Evolutionary conservation across 2,329 filamentous ascomycete species (phyloP).

Genomic region (Phyllosticta citriasiana): DNA sequence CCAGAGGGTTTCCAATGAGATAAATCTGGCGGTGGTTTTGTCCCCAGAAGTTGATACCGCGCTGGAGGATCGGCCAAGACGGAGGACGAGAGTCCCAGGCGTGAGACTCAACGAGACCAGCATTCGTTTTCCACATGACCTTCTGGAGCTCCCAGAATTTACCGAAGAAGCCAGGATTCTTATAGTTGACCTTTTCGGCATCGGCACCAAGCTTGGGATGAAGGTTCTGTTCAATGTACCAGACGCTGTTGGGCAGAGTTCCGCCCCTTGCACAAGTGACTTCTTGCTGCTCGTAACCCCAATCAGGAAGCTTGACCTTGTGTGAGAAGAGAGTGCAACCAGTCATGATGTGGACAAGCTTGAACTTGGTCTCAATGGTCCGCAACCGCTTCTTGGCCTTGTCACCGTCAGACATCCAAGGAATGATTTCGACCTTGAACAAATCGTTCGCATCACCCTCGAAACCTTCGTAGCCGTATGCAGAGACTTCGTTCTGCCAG

Average conservation of each 20-base stretch:
- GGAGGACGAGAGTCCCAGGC: slow-evolving; percentile 94
- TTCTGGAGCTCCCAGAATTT: slow-evolving; percentile 97
- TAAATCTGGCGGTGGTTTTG: slow-evolving; percentile 92
- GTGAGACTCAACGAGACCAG: slow-evolving; percentile 89
- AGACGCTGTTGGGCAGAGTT: slow-evolving; percentile 89
- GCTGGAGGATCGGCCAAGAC: slow-evolving; percentile 83
- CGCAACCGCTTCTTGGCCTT: slow-evolving; percentile 75
- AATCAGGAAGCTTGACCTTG: slow-evolving; percentile 96
- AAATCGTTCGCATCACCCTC: slow-evolving; percentile 93
- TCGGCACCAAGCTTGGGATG: slow-evolving; percentile 66
- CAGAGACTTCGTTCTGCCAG: slow-evolving; percentile 93
- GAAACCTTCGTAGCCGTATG: slow-evolving; percentile 95
- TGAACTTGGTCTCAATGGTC: slow-evolving; percentile 95
- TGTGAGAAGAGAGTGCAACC: slow-evolving; percentile 94
- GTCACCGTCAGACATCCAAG: slow-evolving; percentile 70
- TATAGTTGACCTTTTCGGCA: slow-evolving; percentile 93
- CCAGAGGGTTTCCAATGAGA: slow-evolving; percentile 84
- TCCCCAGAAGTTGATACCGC: slow-evolving; percentile 99
- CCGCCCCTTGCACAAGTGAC: slow-evolving; percentile 93
- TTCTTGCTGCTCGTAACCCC: slow-evolving; percentile 97
- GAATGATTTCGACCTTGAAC: slow-evolving; percentile 91
- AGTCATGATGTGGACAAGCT: slow-evolving; percentile 90
- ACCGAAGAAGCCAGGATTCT: slow-evolving; percentile 85
- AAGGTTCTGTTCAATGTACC: slow-evolving; percentile 89
- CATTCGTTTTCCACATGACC: slow-evolving; percentile 99